These are phyloP conservation scores for Silybum marianum DNA, from an alignment of 129 eudicot genomes.

Conservation along the genomic window DNA sequence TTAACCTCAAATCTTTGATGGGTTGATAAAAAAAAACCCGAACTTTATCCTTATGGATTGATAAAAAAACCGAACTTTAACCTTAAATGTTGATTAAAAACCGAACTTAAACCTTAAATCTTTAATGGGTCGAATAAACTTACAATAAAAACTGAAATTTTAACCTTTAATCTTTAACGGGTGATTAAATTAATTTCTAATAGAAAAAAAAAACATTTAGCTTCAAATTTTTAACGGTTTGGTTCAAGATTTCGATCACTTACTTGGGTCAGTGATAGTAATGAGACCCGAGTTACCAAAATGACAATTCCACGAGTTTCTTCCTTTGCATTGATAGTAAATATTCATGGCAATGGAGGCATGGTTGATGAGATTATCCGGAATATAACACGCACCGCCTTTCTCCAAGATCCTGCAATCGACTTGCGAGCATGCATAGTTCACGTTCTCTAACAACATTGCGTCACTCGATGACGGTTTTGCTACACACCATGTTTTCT, in stretches of 20 bases:
- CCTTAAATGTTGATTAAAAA: background rate
- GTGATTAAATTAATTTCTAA: background rate
- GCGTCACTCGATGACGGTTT: slow-evolving; percentile 66
- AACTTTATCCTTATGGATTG: background rate
- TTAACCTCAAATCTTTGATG: background rate
- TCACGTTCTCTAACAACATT: slow-evolving; percentile 42
- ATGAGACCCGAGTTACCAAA: slow-evolving; percentile 62
- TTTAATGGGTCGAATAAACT: background rate
- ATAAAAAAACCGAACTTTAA: background rate
- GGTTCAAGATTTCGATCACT: slow-evolving; percentile 12
- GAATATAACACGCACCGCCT: slow-evolving; percentile 61
- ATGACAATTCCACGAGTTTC: slow-evolving; percentile 66
- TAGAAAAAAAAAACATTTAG: background rate
- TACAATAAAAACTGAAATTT: background rate
- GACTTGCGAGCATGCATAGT: slow-evolving; percentile 66
- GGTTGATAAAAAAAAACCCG: background rate
- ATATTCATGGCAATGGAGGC: slow-evolving; percentile 90
- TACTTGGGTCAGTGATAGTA: slow-evolving; percentile 74
- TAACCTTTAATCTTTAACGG: background rate
- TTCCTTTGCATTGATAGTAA: slow-evolving; percentile 68
- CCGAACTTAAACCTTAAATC: background rate
- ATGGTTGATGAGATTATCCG: slow-evolving; percentile 65
- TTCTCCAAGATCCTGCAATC: slow-evolving; percentile 61
- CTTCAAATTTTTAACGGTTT: background rate
- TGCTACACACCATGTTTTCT: slow-evolving; percentile 98